Conservation (phyloP, 1,139 yeast species). For the Pneumocystis carinii region DNA sequence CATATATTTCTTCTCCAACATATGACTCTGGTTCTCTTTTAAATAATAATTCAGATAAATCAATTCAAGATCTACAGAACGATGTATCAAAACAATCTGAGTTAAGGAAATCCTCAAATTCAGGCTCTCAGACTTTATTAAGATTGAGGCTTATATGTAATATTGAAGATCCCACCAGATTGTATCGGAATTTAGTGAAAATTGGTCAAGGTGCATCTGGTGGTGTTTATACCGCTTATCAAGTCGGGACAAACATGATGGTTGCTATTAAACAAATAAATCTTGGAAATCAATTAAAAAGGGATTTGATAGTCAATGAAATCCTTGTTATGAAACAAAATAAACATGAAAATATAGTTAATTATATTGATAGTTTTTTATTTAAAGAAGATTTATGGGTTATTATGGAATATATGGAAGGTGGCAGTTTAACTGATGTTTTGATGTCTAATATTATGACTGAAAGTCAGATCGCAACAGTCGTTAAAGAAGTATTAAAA, state of each 20-base stretch:
- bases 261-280: conserved; percentile 98
- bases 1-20: conserved; percentile 3
- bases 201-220: conserved; percentile 98
- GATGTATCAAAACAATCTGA: background rate
- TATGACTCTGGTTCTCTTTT: conserved; percentile 2
- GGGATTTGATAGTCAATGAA: conserved; percentile 86
- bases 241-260: conserved; percentile 33
- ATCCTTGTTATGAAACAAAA: conserved; percentile 91
- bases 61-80: conserved; percentile 7
- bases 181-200: conserved; percentile 56
- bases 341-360: conserved; percentile 82
- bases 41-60: conserved; percentile 4
- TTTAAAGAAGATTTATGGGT: conserved; percentile 68
- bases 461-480: conserved; percentile 96
- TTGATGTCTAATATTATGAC: conserved; percentile 91
- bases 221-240: conserved; percentile 87
- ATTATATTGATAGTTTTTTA: conserved; percentile 76
- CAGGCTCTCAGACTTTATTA: background rate
- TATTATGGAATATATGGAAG: conserved; percentile 96
- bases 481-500: conserved; percentile 60
- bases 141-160: conserved; percentile 66
- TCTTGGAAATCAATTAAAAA: conserved; percentile 79
- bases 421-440: conserved; percentile 89
- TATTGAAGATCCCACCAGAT: conserved; percentile 69
- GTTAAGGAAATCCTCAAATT: background rate